Base-by-base conservation (phyloP, 352 stramenopile genomes). In the Phytophthora foliorum region DNA sequence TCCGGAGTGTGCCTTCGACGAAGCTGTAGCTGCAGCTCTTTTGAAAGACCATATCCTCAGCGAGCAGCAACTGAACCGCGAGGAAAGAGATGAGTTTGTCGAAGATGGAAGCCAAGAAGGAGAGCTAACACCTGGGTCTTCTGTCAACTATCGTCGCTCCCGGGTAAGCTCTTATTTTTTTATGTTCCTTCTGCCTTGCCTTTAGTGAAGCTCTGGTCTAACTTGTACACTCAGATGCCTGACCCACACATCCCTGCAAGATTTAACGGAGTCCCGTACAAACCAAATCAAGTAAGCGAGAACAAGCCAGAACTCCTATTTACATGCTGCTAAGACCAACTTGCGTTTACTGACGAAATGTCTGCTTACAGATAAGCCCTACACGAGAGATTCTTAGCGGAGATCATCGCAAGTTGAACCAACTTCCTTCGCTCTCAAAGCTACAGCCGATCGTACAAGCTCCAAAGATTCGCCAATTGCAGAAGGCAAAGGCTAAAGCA, bases 191-290 rank as follows among this genome's bases (percentile, higher is more conserved):
- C n/a, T 42, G 9, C 2, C 57, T 21, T 45, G 6, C 14, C 11
- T 31, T 52, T 27, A 14, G 21, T 50, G 19, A 55, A 31, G 13
- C 32, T n/a, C 22, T 58, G 17, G 48, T 11, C n/a, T 29, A 32
- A 59, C n/a, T 41, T 34, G 6, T 59, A 21, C 46, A 27, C 13
- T 6, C 52, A 88, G 79, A 79, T 57, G 1, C 77, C 75, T 10
- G 83, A 91, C 32, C 83, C 81, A 13, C 74, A 90, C 51, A 46
- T 91, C 6, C 83, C 83, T 19, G 83, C 83, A 7, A 67, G 83
- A 36, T 89, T 89, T 65, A 91, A 91, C 27, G 77, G 77, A 25
- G 60, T 91, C 29, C 79, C 83, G n/a, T 91, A 85, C 59, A 81
- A 64, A 34, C 67, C 75, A 25, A 89, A 80, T 50, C 72, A 89